Evolutionary conservation across 2,329 filamentous ascomycete genomes (phyloP).

Genomic region (Orbilia quercus): DNA sequence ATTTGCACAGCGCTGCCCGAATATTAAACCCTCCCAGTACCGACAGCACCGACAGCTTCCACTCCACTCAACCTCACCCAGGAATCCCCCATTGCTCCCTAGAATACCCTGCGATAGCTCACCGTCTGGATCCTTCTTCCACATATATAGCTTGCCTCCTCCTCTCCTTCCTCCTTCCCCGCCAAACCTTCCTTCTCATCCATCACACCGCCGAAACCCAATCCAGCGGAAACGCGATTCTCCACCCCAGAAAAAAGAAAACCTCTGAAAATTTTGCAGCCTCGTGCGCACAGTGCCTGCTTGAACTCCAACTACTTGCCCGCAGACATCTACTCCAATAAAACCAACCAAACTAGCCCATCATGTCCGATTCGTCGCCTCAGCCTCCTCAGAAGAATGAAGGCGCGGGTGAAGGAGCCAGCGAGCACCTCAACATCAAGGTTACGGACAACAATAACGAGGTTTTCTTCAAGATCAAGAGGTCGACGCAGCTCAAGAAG

Average conservation of each 20-base stretch:
- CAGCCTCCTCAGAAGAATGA: slow-evolving; percentile 62
- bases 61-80: background rate
- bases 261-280: slow-evolving; percentile 25
- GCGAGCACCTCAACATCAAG: slow-evolving; percentile 97
- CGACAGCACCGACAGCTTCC: slow-evolving; percentile 3
- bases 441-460: slow-evolving; percentile 99
- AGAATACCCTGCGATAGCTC: background rate
- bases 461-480: slow-evolving; percentile 99
- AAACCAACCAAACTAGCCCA: slow-evolving; percentile 57
- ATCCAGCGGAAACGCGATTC: slow-evolving; percentile 11
- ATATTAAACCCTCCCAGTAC: background rate
- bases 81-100: background rate
- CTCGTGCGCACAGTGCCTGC: slow-evolving; percentile 17
- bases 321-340: slow-evolving; percentile 35
- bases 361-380: slow-evolving; percentile 68
- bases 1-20: slow-evolving; percentile 4
- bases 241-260: slow-evolving; percentile 20
- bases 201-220: slow-evolving; percentile 27
- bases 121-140: slow-evolving; percentile 19
- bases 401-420: slow-evolving; percentile 64
- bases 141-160: background rate
- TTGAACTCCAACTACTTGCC: slow-evolving; percentile 10
- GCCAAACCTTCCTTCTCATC: slow-evolving; percentile 7
- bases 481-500: slow-evolving; percentile 93
- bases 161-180: slow-evolving; percentile 34